Base-by-base conservation (phyloP, 192 early-diverging fungal genomes). In the Kappamyces sp. region DNA sequence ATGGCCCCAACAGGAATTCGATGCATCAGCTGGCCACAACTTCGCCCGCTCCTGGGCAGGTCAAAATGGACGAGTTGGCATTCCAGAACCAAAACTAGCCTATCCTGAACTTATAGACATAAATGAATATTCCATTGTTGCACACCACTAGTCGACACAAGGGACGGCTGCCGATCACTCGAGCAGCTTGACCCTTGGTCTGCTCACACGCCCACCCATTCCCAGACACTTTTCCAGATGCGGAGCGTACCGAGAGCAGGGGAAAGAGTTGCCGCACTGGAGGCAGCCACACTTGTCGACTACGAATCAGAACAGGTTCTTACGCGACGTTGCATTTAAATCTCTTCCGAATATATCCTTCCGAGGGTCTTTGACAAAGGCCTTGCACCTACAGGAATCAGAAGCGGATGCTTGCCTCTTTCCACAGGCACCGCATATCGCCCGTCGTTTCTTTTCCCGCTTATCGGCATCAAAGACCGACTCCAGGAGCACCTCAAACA, bases 181-280 rank as follows among this genome's bases (percentile, higher is more conserved):
- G 12, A n/a, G 13, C 44, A 46, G 44, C 13, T 46, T 85, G 3
- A 83, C 80, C 31, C 78, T 74, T 43, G 82, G 69, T 60, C 74
- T 82, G 32, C 77, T 78, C 8, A 67, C 61, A 62, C 87, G 67
- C 6, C 88, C 82, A 7, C 86, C 83, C 37, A 94, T 69, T 5
- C 92, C 92, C 58, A 94, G 73, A 75, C 92, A 94, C 62, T 93
- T 94, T 75, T 93, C 90, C 43, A 94, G 76, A 66, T 94, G 92
- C 35, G 90, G 82, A 3, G 92, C 92, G 67, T 91, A 94, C 63
- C 92, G 79, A 40, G 81, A 75, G n/a, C 88, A 86, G 31, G 92
- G 87, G 66, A 82, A 90, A 38, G 73, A 70, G 35, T 77, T 74
- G 58, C 85, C 74, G 75, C 92, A 94, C 68, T 83, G 86, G 35